phyloP scores from a whole-genome alignment of 306 rosid genomes.

The Styphnolobium japonicum region DNA sequence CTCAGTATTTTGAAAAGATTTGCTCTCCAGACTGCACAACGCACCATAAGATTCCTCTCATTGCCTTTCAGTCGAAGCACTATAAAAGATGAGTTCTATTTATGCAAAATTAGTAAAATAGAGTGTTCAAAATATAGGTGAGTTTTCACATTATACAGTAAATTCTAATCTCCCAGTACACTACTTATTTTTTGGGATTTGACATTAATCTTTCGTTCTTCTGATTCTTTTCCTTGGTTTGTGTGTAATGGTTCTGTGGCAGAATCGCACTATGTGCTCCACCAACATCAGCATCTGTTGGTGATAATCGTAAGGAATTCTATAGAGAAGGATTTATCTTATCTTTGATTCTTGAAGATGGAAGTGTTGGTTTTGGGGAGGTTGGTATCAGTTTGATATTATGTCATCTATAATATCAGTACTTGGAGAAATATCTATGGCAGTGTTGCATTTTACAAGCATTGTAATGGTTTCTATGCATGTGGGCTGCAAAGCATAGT shows the following conservation, averaged over 20 bases:
- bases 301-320: conserved; percentile 37
- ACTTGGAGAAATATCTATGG: neutral
- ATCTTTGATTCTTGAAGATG: conserved; percentile 81
- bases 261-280: conserved; percentile 76
- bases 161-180: neutral
- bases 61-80: conserved; percentile 37
- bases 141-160: conserved; percentile 17
- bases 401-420: neutral
- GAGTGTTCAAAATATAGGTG: conserved; percentile 70
- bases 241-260: conserved; percentile 24
- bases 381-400: conserved; percentile 46
- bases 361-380: conserved; percentile 89
- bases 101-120: conserved; percentile 51
- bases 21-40: conserved; percentile 58
- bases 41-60: conserved; percentile 41
- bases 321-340: conserved; percentile 82
- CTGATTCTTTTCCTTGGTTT: conserved; percentile 8
- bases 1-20: conserved; percentile 60
- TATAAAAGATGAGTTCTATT: conserved; percentile 31
- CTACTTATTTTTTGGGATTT: conserved; percentile 1
- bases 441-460: neutral
- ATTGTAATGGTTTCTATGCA: neutral
- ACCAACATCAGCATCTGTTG: conserved; percentile 48
- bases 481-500: conserved; percentile 1
- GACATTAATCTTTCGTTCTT: neutral